Evolutionary conservation across 345 rosid species (phyloP).

Genomic region (Gossypium mustelinum): DNA sequence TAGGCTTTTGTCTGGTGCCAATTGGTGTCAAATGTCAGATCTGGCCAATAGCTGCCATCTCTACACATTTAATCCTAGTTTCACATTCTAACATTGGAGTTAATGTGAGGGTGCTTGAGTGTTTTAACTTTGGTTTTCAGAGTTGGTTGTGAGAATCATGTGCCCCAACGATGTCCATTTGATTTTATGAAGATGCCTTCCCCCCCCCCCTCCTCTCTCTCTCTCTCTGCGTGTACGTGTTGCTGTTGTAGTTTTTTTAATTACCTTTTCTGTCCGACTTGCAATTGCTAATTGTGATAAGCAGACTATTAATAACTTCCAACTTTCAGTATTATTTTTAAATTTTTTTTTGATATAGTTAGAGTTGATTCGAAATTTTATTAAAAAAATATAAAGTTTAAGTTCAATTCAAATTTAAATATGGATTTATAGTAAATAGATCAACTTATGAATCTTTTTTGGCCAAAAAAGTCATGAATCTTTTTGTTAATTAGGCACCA

Average conservation of each 20-base stretch:
- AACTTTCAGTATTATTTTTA: not conserved
- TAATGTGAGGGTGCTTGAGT: not conserved
- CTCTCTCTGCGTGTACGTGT: not conserved
- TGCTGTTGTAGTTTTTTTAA: too few relatives aligned
- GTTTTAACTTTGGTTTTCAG: not conserved
- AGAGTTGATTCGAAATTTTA: not conserved
- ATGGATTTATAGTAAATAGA: not conserved
- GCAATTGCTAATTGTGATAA: not conserved
- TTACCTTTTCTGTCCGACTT: too few relatives aligned
- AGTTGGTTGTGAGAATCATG: constrained; percentile 1
- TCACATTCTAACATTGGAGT: not conserved
- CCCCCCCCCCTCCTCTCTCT: not conserved
- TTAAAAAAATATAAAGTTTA: not conserved
- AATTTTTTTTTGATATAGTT: not conserved
- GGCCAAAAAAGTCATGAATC: not conserved
- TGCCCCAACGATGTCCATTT: not conserved
- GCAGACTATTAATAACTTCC: not conserved
- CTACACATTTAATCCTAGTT: not conserved
- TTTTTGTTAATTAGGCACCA: not conserved
- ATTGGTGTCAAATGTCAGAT: too few relatives aligned
- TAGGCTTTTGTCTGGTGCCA: too few relatives aligned
- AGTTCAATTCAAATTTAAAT: not conserved
- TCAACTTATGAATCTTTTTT: not conserved
- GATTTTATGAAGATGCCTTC: not conserved
- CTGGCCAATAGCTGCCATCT: not conserved